A percentile compares a stretch with the other conserved stretches of the same genome.
Evolutionary conservation across 1,284 basidiomycete genomes (phyloP).

Genomic region (Marasmius sp.): DNA sequence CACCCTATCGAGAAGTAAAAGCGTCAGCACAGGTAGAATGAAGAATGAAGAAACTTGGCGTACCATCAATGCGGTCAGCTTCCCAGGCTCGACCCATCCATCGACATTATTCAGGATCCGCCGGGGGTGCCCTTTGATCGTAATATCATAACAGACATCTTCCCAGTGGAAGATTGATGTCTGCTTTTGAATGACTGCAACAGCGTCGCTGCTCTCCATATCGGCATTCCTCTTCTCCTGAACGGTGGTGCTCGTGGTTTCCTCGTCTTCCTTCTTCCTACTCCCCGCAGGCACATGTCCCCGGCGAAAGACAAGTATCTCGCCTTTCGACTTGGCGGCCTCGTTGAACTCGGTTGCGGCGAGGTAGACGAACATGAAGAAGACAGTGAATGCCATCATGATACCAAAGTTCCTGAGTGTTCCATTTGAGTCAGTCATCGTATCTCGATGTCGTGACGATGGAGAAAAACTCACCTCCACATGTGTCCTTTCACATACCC

Average conservation of each 20-base stretch:
- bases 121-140: constrained; percentile 35
- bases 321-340: constrained; percentile 35
- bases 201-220: too few relatives aligned
- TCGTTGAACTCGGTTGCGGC: constrained; percentile 42
- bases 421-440: too few relatives aligned
- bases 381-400: constrained; percentile 32
- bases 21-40: too few relatives aligned
- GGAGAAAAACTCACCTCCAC: constrained; percentile 30
- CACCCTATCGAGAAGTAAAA: too few relatives aligned
- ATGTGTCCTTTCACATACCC: constrained; percentile 37
- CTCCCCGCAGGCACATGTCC: constrained; percentile 30
- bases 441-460: too few relatives aligned
- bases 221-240: neutral
- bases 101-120: constrained; percentile 62
- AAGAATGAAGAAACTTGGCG: too few relatives aligned
- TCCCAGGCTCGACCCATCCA: constrained; percentile 65
- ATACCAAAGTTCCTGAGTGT: constrained; percentile 40
- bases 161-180: constrained; percentile 29
- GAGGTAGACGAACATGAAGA: constrained; percentile 34
- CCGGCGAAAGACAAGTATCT: constrained; percentile 44
- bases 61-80: constrained; percentile 48
- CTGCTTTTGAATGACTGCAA: constrained; percentile 7
- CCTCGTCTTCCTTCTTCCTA: constrained; percentile 14
- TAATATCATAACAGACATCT: constrained; percentile 48
- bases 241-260: constrained; percentile 12